These are phyloP conservation scores for Apiospora malaysiana DNA, from an alignment of 2,329 filamentous ascomycete species.

Conservation along the genomic window DNA sequence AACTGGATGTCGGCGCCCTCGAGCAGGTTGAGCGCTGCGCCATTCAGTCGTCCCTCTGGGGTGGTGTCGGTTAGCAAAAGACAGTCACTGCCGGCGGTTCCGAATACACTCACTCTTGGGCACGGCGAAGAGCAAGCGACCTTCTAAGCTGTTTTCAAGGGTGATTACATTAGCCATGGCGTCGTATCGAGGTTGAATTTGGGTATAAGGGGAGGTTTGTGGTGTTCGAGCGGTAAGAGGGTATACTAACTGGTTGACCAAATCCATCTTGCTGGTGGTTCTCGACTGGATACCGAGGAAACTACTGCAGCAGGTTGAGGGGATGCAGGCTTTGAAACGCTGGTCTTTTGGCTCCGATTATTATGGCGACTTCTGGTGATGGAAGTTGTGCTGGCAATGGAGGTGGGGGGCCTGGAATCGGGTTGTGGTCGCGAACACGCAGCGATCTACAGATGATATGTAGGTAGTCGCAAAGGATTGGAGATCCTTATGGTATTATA, in stretches of 20 bases:
- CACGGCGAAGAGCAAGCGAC: conserved; percentile 93
- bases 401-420: background rate
- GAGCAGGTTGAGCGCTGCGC: conserved; percentile 86
- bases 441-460: background rate
- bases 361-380: conserved; percentile 11
- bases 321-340: conserved; percentile 15
- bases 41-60: conserved; percentile 89
- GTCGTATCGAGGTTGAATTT: background rate
- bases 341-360: conserved; percentile 1
- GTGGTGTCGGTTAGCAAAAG: conserved; percentile 26
- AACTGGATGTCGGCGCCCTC: conserved; percentile 96
- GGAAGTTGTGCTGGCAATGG: background rate
- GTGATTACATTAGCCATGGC: conserved; percentile 43
- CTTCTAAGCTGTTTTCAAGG: conserved; percentile 72
- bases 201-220: background rate
- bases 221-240: conserved; percentile 22
- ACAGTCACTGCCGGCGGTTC: background rate
- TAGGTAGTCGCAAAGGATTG: background rate
- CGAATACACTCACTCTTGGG: conserved; percentile 80
- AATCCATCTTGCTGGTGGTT: conserved; percentile 49
- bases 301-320: conserved; percentile 11
- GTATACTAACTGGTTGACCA: conserved; percentile 57
- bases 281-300: background rate
- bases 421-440: background rate
- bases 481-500: background rate